Base-by-base conservation (phyloP, 2,329 filamentous ascomycete genomes). In the Pleurostoma richardsiae region DNA sequence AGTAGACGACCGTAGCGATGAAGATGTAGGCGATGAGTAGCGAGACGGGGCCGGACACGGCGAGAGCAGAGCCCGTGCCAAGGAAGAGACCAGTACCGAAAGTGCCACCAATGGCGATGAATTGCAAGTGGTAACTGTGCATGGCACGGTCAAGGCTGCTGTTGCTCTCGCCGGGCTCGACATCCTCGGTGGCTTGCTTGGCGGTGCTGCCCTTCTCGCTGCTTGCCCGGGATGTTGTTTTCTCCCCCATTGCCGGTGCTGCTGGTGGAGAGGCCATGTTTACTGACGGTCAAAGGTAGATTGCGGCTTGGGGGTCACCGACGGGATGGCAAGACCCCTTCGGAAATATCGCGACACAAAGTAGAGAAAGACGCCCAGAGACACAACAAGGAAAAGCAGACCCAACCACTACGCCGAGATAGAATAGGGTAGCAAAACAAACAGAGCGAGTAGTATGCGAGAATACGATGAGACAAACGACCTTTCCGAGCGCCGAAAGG, bases 1-100 rank as follows among this genome's bases (percentile, higher is more conserved):
- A 83, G 71, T 79, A 92, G 41, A 94, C 80, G 49, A 91, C 77
- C 11, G 79, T 72, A 44, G 86, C 88, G 59, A 90, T 76, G 52
- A 86, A 85, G 49, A 79, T 59, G 59, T 86, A 89, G 42, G 82
- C 83, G 53, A 90, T 76, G 41, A 90, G 71, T 36, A 82, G 77
- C 30, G 82, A 80, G 2, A 79, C 80, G 7, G 86, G 85, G 0
- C 86, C 85, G 7, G 82, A 75, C 42, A 73, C 79, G 48, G 79
- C 71, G 45, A 89, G 71, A 10, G 82, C 81, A 39, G 68, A 69
- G 40, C 85, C 85, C 43, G 78, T 82, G 44, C 85, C 83, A 31
- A 89, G 75, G 64, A 89, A 88, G 40, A 89, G 73, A 52, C 85
- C 85, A 3, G 85, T 89, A 45, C 85, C 85, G 56, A 89, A 52